A percentile compares a stretch with the other conserved stretches of the same genome.
phyloP scores from a whole-genome alignment of 257 asterid genomes.

The Solanum sejunctum region DNA sequence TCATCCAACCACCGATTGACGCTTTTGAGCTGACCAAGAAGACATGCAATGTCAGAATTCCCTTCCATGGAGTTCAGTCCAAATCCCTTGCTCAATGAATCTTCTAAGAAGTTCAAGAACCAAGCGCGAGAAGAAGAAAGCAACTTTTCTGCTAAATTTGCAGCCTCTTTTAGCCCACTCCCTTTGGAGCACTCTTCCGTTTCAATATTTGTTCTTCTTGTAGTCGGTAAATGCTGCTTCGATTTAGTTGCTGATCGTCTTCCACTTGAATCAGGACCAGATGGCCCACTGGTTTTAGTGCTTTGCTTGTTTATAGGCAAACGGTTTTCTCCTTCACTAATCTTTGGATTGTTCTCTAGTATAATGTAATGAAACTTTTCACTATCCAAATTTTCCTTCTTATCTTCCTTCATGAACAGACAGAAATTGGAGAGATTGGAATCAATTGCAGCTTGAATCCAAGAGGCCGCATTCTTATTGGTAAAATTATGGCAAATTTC shows the following conservation, averaged over 20 bases:
- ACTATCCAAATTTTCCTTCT: conserved; percentile 17
- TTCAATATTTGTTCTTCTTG: conserved; percentile 11
- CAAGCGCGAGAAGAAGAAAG: conserved; percentile 41
- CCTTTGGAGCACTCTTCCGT: conserved; percentile 20
- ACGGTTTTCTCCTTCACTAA: conserved; percentile 13
- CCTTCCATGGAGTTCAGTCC: conserved; percentile 21
- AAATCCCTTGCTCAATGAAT: conserved; percentile 31
- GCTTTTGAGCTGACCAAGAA: conserved; percentile 77
- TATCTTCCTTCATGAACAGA: conserved; percentile 36
- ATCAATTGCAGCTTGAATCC: conserved; percentile 87
- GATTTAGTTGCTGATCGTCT: conserved; percentile 16
- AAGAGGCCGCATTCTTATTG: conserved; percentile 38
- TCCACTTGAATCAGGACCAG: conserved; percentile 6
- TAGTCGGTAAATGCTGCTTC: conserved; percentile 9
- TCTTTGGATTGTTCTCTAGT: conserved; percentile 27
- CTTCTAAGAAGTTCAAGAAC: conserved; percentile 67
- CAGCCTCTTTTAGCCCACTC: conserved; percentile 40
- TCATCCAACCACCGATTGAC: conserved; percentile 72
- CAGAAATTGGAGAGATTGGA: conserved; percentile 55
- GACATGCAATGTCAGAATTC: conserved; percentile 25
- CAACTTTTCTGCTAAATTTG: conserved; percentile 46
- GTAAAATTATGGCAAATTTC: conserved; percentile 6
- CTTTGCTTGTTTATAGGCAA: conserved; percentile 20
- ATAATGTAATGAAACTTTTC: conserved; percentile 31
- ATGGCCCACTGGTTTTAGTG: not conserved